phyloP scores from a whole-genome alignment of 2,329 filamentous ascomycete genomes.

The Aspergillus viridinutans region DNA sequence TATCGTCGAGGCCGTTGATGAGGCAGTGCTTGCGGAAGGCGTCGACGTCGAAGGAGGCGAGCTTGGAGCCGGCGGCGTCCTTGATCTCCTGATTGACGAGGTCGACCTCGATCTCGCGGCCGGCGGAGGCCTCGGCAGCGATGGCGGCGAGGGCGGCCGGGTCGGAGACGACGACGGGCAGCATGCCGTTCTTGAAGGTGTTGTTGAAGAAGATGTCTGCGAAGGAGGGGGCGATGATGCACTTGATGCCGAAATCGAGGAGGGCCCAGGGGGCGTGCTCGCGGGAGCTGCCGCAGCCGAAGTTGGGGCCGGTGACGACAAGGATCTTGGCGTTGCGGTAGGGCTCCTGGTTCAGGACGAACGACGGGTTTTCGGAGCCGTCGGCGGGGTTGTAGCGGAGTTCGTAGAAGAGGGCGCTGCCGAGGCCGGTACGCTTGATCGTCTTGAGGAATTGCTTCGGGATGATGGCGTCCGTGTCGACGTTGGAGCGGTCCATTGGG shows the following conservation, averaged over 20 bases:
- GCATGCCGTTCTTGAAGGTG: constrained; percentile 99
- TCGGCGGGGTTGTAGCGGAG: constrained; percentile 68
- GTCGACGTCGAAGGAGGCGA: constrained; percentile 82
- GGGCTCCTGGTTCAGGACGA: constrained; percentile 85
- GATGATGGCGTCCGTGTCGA: constrained; percentile 99
- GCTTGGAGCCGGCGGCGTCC: constrained; percentile 65
- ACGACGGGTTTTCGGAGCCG: constrained; percentile 70
- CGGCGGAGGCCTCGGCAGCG: constrained; percentile 71
- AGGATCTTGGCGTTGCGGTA: constrained; percentile 84
- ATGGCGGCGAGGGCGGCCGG: constrained; percentile 63
- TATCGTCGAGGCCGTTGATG: constrained; percentile 90
- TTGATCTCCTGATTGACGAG: constrained; percentile 80
- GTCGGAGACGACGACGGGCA: constrained; percentile 74
- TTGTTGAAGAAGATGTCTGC: constrained; percentile 99
- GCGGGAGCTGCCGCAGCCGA: constrained; percentile 86
- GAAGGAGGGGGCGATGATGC: constrained; percentile 81
- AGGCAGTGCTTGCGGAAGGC: constrained; percentile 93
- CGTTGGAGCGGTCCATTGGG: constrained; percentile 79
- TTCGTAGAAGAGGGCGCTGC: constrained; percentile 78
- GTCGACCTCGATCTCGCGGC: constrained; percentile 83
- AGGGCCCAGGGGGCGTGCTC: constrained; percentile 98
- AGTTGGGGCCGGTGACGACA: constrained; percentile 87
- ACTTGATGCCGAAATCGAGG: constrained; percentile 92
- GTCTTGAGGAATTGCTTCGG: constrained; percentile 99
- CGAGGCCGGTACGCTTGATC: constrained; percentile 94